A percentile compares a stretch with the other conserved stretches of the same genome.
Evolutionary conservation across 306 rosid genomes (phyloP).

Genomic region (Spatholobus suberectus): DNA sequence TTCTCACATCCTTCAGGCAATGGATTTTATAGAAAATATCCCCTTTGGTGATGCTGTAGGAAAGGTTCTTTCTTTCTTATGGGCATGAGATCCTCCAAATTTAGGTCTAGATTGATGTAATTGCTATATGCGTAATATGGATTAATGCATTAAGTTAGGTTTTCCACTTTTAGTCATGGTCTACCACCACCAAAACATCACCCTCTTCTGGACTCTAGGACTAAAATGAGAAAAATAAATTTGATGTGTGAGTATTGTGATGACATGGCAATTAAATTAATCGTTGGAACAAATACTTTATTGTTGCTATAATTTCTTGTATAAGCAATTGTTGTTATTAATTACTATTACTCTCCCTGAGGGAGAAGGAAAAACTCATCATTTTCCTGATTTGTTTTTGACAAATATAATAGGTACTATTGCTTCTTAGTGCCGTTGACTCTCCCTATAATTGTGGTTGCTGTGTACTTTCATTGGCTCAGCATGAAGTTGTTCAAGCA

Average conservation of each 20-base stretch:
- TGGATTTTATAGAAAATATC: conserved; percentile 7
- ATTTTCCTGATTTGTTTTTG: conserved; percentile 26
- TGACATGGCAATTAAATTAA: not conserved
- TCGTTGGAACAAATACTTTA: not conserved
- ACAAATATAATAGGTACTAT: conserved; percentile 60
- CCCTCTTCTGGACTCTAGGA: not conserved
- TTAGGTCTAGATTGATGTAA: not conserved
- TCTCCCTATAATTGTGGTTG: conserved; percentile 72
- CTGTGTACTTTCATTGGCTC: conserved; percentile 90
- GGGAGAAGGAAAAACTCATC: not conserved
- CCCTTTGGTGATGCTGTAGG: not conserved
- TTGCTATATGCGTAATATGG: not conserved
- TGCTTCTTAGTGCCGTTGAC: conserved; percentile 92
- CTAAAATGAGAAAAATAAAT: not conserved
- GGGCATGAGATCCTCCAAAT: not conserved
- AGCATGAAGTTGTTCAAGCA: conserved; percentile 92
- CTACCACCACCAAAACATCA: not conserved
- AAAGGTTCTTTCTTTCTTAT: conserved; percentile 2
- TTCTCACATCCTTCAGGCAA: not conserved
- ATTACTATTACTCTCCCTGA: not conserved
- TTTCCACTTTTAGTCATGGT: not conserved
- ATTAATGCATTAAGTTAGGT: not conserved
- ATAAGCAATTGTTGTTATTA: not conserved
- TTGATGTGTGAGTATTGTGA: not conserved
- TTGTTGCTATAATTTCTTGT: not conserved